These are phyloP conservation scores for Quillaja saponaria DNA, from an alignment of 306 rosid species.

Conservation along the genomic window DNA sequence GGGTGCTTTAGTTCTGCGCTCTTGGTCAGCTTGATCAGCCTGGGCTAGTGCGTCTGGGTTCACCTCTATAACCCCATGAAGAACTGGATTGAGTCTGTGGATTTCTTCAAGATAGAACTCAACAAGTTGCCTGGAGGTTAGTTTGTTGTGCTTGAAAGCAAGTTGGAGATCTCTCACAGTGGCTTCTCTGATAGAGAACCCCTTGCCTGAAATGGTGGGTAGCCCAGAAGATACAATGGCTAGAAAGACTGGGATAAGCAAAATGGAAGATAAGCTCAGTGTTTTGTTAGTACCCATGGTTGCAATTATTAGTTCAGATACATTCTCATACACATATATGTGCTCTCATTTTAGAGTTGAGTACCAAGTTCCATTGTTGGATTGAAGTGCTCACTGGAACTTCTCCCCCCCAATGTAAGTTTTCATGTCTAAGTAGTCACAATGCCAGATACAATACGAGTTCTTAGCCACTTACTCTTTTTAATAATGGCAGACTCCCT, in stretches of 20 bases:
- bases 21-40: slow-evolving; percentile 52
- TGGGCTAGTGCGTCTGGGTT: slow-evolving; percentile 58
- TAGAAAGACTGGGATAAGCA: slow-evolving; percentile 12
- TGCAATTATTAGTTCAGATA: too few relatives aligned
- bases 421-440: too few relatives aligned
- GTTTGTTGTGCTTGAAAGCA: slow-evolving; percentile 46
- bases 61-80: slow-evolving; percentile 51
- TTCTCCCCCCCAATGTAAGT: too few relatives aligned
- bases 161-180: slow-evolving; percentile 50
- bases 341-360: too few relatives aligned
- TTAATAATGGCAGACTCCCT: too few relatives aligned
- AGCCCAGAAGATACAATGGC: not conserved
- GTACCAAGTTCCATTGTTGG: too few relatives aligned
- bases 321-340: too few relatives aligned
- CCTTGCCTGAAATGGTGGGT: not conserved
- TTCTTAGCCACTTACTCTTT: too few relatives aligned
- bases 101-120: slow-evolving; percentile 54
- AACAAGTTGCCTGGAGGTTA: slow-evolving; percentile 62
- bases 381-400: too few relatives aligned
- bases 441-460: too few relatives aligned
- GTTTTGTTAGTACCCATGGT: slow-evolving; percentile 25
- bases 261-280: not conserved
- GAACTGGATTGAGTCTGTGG: slow-evolving; percentile 37
- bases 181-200: slow-evolving; percentile 51
- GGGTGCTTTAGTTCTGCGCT: slow-evolving; percentile 25